Evolutionary conservation across 805 yeast genomes (phyloP), one percentile per base, ranked within the genome.

Genomic region (Myxozyma vanderwaltii): DNA sequence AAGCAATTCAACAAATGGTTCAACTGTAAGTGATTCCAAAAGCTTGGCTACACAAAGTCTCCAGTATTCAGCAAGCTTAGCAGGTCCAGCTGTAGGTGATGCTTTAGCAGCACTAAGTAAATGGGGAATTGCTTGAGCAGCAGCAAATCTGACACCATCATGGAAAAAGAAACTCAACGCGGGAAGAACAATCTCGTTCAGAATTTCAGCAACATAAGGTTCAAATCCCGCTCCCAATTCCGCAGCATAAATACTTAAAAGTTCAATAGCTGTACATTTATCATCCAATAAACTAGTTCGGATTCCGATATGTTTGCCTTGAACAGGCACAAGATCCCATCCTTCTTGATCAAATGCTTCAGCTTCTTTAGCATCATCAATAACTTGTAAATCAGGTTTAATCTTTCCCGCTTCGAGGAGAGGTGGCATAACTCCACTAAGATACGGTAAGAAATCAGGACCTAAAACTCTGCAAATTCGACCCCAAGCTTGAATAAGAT

Each of bases 281-380:
- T 92, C 98, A 70, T 94, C 99, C 59, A 94, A 79, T n/a, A 89
- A 78, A 12, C 97, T 90, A 2, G 97, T 91, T 71, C 92, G 96
- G 53, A 94, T 90, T 23, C 97, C 98, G 69, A 94, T 84, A 69
- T 89, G 91, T 73, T 90, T 91, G 54, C 98, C 99, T 31, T 89
- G 85, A 46, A 91, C 77, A 67, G 90, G 90, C 55, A 94, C 85
- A 47, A 94, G 94, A 70, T 94, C 98, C 94, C 97, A 94, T 63
- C 91, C 97, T 68, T 89, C 88, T 69, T 84, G 86, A 67, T 85
- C 87, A 64, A 83, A 83, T 65, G 88, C 89, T 50, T 88, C 94
- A 31, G 85, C 81, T 57, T 95, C 96, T 59, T 86, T 91, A 65
- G 91, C 96, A 60, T 83, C 86, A 67, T 92, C 98, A 54, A 94